Percentiles rank a stretch among this genome's conserved stretches.
Evolutionary conservation across 306 rosid genomes (phyloP).

Genomic region (Malus sylvestris): DNA sequence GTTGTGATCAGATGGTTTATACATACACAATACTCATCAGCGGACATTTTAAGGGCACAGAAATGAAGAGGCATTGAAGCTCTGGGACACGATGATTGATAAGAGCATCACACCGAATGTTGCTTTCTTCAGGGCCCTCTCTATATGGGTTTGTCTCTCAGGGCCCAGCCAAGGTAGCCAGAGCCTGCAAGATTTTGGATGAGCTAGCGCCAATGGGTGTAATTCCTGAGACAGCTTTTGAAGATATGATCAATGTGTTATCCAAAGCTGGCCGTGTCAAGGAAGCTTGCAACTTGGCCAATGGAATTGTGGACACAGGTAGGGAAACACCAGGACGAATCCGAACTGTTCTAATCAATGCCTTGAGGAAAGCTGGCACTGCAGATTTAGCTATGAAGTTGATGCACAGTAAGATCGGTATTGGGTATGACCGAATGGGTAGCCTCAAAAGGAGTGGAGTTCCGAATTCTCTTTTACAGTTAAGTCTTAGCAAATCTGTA

Average conservation of each 20-base stretch:
- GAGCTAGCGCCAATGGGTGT: conserved; percentile 85
- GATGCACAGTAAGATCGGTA: conserved; percentile 89
- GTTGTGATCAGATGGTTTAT: conserved; percentile 75
- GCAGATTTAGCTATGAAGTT: conserved; percentile 73
- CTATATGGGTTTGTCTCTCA: conserved; percentile 71
- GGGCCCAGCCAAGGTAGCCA: conserved; percentile 53
- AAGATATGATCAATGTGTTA: conserved; percentile 69
- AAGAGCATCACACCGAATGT: conserved; percentile 73
- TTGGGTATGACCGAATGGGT: conserved; percentile 78
- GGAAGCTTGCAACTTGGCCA: conserved; percentile 92
- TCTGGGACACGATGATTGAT: conserved; percentile 80
- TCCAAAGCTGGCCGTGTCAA: conserved; percentile 72
- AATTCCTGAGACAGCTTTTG: conserved; percentile 66
- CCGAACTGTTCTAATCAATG: conserved; percentile 66
- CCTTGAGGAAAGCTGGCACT: conserved; percentile 78
- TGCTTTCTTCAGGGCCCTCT: conserved; percentile 81
- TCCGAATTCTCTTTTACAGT: conserved; percentile 46
- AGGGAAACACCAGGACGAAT: conserved; percentile 80
- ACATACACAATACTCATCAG: conserved; percentile 66
- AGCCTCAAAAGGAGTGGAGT: conserved; percentile 70
- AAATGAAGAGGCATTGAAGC: conserved; percentile 72
- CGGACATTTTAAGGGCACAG: conserved; percentile 61
- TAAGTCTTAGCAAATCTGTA: conserved; percentile 1
- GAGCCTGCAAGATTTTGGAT: conserved; percentile 86
- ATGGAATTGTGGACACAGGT: conserved; percentile 84